Base-by-base conservation (phyloP, 2,329 filamentous ascomycete species). In the Myriosclerotinia duriaeana region DNA sequence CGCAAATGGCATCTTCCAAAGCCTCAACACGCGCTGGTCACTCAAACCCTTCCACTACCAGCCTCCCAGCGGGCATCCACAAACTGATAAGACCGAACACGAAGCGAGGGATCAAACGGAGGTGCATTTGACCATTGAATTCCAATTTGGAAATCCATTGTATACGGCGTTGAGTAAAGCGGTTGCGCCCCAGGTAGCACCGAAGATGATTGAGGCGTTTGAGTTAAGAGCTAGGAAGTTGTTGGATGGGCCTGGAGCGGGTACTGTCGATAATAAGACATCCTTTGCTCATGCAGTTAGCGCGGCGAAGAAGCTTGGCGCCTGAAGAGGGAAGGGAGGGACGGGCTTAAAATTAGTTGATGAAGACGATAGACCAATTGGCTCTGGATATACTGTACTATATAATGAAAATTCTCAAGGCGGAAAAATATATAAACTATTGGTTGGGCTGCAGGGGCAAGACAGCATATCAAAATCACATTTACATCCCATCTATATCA, bases 181-280 rank as follows among this genome's bases (percentile, higher is more conserved):
- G 44, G 88, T 95, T 34, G 92, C 92, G 71, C 89, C 92, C 42
- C 92, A 91, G 79, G 87, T 97, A 70, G 94, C 92, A 1, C 88
- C 87, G 5, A 83, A 90, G 70, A 97, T 99, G 93, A 90, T 98
- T 71, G 88, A 91, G 77, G 94, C 95, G 0, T 99, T 99, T 80
- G 93, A 97, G 80, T 85, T 86, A 78, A 84, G 91, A 74, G 93
- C 95, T 7, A 81, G 81, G 75, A 80, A 85, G 73, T 76, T 92
- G 58, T 77, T 85, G 72, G 79, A 72, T 44, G 70, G 70, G 4
- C 69, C 69, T 22, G 69, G 72, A 9, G 68, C 70, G 50, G 64
- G 48, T 20, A 42, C 14, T 8, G 20, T 69, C 34, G 8, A 53
- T 5, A 66, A 58, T 3, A 61, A 63, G 42, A 64, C 52, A 42